Base-by-base conservation (phyloP, 2,329 filamentous ascomycete species). In the Microdochium bolleyi region DNA sequence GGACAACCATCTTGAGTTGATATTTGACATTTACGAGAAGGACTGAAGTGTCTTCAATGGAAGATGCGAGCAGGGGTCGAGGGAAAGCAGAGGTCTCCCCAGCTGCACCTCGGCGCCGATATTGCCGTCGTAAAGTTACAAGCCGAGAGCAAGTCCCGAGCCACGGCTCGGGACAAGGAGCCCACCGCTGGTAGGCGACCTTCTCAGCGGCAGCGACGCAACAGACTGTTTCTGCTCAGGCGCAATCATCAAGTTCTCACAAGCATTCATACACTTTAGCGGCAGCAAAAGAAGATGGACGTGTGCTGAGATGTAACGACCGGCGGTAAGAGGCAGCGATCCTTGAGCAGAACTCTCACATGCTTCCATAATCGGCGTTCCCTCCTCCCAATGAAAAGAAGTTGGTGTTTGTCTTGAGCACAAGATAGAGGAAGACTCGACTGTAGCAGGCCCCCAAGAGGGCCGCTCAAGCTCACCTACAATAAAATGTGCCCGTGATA, bases 351-450 rank as follows among this genome's bases (percentile, higher is more conserved):
- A 37, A 37, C 14, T 79, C 80, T 86, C 73, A 74, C 79, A 78
- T 82, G 81, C 80, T 84, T 86, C 83, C 83, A 86, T 83, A 84
- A 83, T 69, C 82, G 81, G 82, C 78, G 82, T 82, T 67, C 41
- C 41, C 41, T 46, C 41, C 41, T 24, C 21, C 41, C 5, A 41
- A n/a, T 34, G 30, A 46, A 22, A 46, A 24, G 19, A 22, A 46
- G 41, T 46, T 46, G 41, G 41, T 46, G 13, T 46, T 74, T 55
- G 66, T 86, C 83, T 84, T 64, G 83, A 77, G 74, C 80, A 84
- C 80, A 84, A 80, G 82, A 86, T 86, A 86, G 83, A 85, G 83
- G 80, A 80, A 74, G 74, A 82, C 81, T 83, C 77, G 79, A 84
- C 69, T 70, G 73, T 73, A 71, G 69, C 73, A 68, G 63, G 67